A percentile compares a stretch with the other conserved stretches of the same genome.
Evolutionary conservation across 2,329 filamentous ascomycete species (phyloP).

Genomic region (Blastomyces parvus): DNA sequence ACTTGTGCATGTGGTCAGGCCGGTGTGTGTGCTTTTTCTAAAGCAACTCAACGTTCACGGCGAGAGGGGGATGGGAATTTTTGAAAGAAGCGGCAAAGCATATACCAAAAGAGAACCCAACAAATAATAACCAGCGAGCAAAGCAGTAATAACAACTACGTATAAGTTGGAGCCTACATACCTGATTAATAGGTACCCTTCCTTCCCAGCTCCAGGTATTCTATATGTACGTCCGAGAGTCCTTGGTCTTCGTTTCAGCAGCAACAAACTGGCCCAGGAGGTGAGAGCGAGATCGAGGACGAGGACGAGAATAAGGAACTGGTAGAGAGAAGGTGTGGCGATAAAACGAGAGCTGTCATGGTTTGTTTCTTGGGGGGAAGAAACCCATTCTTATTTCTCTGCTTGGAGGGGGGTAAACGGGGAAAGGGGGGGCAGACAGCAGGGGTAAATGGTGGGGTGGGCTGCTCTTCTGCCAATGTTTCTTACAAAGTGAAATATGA

Average conservation of each 20-base stretch:
- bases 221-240: background rate
- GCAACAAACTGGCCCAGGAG: background rate
- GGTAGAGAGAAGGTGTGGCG: background rate
- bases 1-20: background rate
- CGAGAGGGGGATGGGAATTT: background rate
- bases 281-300: background rate
- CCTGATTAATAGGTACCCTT: background rate
- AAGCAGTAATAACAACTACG: background rate
- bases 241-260: background rate
- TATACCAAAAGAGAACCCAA: background rate
- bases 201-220: background rate
- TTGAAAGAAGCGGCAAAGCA: background rate
- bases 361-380: background rate
- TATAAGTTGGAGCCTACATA: background rate
- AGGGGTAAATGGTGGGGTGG: too few relatives aligned
- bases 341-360: background rate
- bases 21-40: background rate
- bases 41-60: background rate
- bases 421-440: too few relatives aligned
- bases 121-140: background rate
- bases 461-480: too few relatives aligned
- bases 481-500: too few relatives aligned
- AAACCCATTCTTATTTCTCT: background rate
- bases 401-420: too few relatives aligned
- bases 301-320: background rate